Base-by-base conservation (phyloP, 345 rosid genomes). In the Atalantia buxifolia region DNA sequence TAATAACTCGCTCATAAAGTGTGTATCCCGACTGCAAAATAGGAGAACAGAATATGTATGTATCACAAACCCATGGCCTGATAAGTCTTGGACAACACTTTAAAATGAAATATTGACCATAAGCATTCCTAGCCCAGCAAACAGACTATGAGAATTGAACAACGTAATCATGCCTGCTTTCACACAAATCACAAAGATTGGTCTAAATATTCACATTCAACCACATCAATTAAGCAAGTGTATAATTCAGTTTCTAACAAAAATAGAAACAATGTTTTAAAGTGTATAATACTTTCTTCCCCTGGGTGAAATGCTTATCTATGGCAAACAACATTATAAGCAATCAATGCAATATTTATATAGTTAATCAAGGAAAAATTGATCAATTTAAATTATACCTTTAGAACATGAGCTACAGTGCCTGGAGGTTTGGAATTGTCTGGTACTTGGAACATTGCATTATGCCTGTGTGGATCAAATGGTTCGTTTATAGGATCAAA, bases 381-480 rank as follows among this genome's bases (percentile, higher is more conserved):
- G 61, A 19, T 27, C 31, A 62, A 38, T 27, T 35, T 4, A 45
- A 78, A 45, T 48, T 2, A 57, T 86, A 93, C 99, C 99, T 95
- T 95, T 10, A 95, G 81, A 76, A 93, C 98, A 67, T 83, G 85
- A 80, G 97, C 98, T 74, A 91, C 85, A 12, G 90, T 92, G 87
- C 98, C 97, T 24, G 85, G 86, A 35, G 98, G 97, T 89, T 91
- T 95, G 36, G 97, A 90, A 80, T 88, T 82, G 87, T 95, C 98
- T 13, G 94, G 90, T 74, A 90, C 85, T 84, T 90, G 90, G 83
- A 89, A 96, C 27, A 87, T 88, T 72, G 98, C 97, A 86, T 92
- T 87, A 80, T 94, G 98, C 85, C 90, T 87, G 71, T 94, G 88
- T 48, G 98, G 98, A 92, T 94, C 94, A 85, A 96, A 94, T 63